Evolutionary conservation across 2,329 filamentous ascomycete genomes (phyloP).

Genomic region (Byssoonygena ceratinophila): DNA sequence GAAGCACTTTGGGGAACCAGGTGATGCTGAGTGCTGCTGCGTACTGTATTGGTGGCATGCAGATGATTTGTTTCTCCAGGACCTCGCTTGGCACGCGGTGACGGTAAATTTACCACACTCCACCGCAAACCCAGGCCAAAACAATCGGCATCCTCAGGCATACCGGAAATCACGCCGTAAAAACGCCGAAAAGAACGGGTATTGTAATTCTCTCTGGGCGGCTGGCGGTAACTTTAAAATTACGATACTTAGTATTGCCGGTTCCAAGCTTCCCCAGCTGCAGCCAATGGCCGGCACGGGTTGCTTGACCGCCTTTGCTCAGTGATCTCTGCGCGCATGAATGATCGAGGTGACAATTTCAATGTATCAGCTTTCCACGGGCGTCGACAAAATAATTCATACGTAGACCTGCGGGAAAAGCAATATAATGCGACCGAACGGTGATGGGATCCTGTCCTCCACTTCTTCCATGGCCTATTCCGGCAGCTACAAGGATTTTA

Average conservation of each 20-base stretch:
- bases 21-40: constrained; percentile 4
- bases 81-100: constrained; percentile 6
- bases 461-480: no score
- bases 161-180: not conserved
- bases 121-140: not conserved
- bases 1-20: constrained; percentile 9
- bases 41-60: constrained; percentile 10
- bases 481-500: no score
- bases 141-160: not conserved
- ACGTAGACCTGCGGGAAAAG: no score
- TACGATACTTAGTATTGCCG: constrained; percentile 1
- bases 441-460: no score
- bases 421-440: no score
- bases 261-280: not conserved
- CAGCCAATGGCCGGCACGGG: constrained; percentile 1
- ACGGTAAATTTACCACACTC: not conserved
- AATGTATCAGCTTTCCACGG: no score
- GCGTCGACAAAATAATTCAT: no score
- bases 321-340: not conserved
- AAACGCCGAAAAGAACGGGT: not conserved
- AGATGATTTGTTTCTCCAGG: constrained; percentile 8
- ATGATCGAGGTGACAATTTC: not conserved
- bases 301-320: constrained; percentile 2
- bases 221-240: constrained; percentile 3
- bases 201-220: not conserved